phyloP scores from a whole-genome alignment of 441 rosid species.

The Pelargonium citronellum region DNA sequence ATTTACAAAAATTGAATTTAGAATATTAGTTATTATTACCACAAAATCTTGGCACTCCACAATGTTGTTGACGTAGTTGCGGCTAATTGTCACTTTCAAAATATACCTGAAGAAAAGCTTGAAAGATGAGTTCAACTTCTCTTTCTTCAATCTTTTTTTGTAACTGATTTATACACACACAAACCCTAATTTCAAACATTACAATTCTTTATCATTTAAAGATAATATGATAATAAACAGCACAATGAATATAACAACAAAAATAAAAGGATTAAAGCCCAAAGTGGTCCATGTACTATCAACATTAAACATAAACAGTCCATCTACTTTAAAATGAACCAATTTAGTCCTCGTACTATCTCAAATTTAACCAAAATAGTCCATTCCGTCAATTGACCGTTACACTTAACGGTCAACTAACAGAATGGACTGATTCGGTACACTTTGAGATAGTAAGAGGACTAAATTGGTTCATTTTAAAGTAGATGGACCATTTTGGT shows the following conservation, averaged over 20 bases:
- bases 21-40: slow-evolving; percentile 36
- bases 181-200: neutral
- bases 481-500: no score
- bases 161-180: neutral
- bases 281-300: no score
- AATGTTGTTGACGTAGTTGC: slow-evolving; percentile 80
- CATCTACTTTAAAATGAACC: no score
- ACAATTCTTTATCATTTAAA: slow-evolving; percentile 6
- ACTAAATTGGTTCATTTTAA: no score
- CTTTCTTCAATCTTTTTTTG: neutral
- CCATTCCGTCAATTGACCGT: no score
- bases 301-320: no score
- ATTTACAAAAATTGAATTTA: neutral
- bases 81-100: slow-evolving; percentile 77
- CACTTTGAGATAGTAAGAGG: no score
- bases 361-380: no score
- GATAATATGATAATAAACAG: neutral
- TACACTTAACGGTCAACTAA: no score
- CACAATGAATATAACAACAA: neutral
- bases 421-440: no score
- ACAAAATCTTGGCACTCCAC: slow-evolving; percentile 80
- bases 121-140: neutral
- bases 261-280: neutral
- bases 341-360: no score
- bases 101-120: slow-evolving; percentile 56